Conservation (phyloP, 83 land plant genomes). For the Isoetes engelmannii region DNA sequence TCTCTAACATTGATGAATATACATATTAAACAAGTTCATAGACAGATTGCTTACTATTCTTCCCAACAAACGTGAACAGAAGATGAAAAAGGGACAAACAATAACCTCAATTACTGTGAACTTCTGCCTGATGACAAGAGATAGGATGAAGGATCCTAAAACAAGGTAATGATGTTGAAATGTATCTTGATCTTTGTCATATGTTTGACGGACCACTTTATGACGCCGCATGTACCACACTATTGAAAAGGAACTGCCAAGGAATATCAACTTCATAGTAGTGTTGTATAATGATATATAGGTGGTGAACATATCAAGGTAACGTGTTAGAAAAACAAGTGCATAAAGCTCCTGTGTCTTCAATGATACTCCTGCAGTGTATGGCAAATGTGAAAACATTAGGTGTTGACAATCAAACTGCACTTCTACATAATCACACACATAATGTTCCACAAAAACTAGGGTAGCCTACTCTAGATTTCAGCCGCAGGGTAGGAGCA, state of each 20-base stretch:
- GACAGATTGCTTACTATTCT: too few relatives aligned
- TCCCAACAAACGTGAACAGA: too few relatives aligned
- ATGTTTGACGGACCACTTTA: slow-evolving; percentile 70
- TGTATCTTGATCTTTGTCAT: slow-evolving; percentile 80
- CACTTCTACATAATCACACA: too few relatives aligned
- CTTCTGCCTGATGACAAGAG: slow-evolving; percentile 58
- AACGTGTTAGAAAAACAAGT: slow-evolving; percentile 68
- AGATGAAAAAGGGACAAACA: too few relatives aligned
- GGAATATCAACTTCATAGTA: slow-evolving; percentile 69
- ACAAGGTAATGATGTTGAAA: slow-evolving; percentile 67
- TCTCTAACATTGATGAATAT: too few relatives aligned
- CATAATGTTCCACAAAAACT: too few relatives aligned
- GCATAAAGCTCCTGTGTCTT: slow-evolving; percentile 90
- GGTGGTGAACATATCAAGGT: slow-evolving; percentile 62
- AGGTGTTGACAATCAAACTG: too few relatives aligned
- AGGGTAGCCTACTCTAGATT: too few relatives aligned
- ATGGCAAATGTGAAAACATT: not conserved
- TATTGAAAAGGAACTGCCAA: slow-evolving; percentile 71
- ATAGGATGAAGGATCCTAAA: slow-evolving; percentile 42
- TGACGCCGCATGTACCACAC: slow-evolving; percentile 91
- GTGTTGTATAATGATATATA: slow-evolving; percentile 69
- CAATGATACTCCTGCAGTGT: slow-evolving; percentile 56
- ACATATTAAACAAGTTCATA: too few relatives aligned
- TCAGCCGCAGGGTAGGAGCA: too few relatives aligned
- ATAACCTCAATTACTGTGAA: slow-evolving; percentile 78